phyloP scores from a whole-genome alignment of 2,329 filamentous ascomycete genomes.

The Exophiala sp. region DNA sequence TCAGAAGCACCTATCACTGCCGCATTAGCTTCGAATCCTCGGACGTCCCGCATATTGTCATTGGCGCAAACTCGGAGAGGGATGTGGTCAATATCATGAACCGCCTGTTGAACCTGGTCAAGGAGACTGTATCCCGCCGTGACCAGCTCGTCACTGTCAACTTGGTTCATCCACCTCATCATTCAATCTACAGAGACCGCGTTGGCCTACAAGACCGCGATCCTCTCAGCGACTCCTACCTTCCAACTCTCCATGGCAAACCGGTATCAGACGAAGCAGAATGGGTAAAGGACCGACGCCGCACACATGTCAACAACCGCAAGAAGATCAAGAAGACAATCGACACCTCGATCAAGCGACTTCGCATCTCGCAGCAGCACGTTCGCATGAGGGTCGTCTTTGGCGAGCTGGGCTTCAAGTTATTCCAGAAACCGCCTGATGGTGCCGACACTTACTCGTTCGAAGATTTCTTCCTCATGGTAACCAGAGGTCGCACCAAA shows the following conservation, averaged over 20 bases:
- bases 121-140: constrained; percentile 21
- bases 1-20: constrained; percentile 16
- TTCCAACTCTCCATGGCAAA: constrained; percentile 28
- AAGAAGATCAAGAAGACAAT: constrained; percentile 31
- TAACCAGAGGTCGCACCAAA: constrained; percentile 35
- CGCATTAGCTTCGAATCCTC: constrained; percentile 13
- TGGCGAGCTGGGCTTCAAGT: constrained; percentile 38
- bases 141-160: constrained; percentile 20
- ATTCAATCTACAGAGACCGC: constrained; percentile 20
- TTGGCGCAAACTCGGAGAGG: constrained; percentile 14
- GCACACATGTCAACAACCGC: constrained; percentile 32
- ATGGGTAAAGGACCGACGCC: constrained; percentile 26
- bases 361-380: constrained; percentile 34
- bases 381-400: constrained; percentile 41
- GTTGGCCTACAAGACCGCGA: constrained; percentile 19
- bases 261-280: constrained; percentile 19
- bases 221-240: constrained; percentile 10
- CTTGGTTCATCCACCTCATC: constrained; percentile 20
- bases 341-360: constrained; percentile 32
- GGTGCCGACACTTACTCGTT: constrained; percentile 31
- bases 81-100: constrained; percentile 15
- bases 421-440: constrained; percentile 33
- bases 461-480: constrained; percentile 40
- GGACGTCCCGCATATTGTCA: constrained; percentile 8
- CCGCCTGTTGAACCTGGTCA: constrained; percentile 24